Evolutionary conservation across 495 filamentous ascomycete genomes (phyloP).

Genomic region (Annulohypoxylon nitens): DNA sequence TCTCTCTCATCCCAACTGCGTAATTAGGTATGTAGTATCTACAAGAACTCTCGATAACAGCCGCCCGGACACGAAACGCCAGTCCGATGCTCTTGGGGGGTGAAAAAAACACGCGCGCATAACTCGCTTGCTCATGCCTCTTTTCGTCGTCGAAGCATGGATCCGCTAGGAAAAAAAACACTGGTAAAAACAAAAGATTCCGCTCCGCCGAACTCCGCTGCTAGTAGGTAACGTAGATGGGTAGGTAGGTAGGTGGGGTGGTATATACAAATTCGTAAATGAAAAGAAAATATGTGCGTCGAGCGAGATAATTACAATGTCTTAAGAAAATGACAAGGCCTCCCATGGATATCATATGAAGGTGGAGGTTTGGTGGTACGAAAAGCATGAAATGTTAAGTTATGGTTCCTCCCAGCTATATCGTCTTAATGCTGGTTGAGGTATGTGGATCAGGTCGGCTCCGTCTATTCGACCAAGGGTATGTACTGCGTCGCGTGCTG

Average conservation of each 20-base stretch:
- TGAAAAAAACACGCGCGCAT: background rate
- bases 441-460: slow-evolving; percentile 63
- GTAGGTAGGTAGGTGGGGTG: background rate
- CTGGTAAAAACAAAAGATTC: slow-evolving; percentile 35
- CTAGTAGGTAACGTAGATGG: slow-evolving; percentile 3
- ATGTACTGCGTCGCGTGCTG: slow-evolving; percentile 28
- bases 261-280: slow-evolving; percentile 29
- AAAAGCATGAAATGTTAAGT: slow-evolving; percentile 2
- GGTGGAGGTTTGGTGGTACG: background rate
- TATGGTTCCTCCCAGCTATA: slow-evolving; percentile 66
- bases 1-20: background rate
- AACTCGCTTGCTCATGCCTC: slow-evolving; percentile 5
- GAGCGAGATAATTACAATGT: slow-evolving; percentile 36
- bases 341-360: background rate
- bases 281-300: slow-evolving; percentile 40
- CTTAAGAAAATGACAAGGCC: background rate
- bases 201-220: slow-evolving; percentile 45
- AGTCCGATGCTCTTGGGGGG: slow-evolving; percentile 31
- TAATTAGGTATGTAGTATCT: slow-evolving; percentile 12
- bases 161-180: background rate
- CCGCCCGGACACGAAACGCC: slow-evolving; percentile 29
- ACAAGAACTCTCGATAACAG: slow-evolving; percentile 8
- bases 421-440: slow-evolving; percentile 63
- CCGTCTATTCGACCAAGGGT: slow-evolving; percentile 49
- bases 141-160: slow-evolving; percentile 25